Base-by-base conservation (phyloP, 2,329 filamentous ascomycete genomes). In the Alternaria incomplexa region DNA sequence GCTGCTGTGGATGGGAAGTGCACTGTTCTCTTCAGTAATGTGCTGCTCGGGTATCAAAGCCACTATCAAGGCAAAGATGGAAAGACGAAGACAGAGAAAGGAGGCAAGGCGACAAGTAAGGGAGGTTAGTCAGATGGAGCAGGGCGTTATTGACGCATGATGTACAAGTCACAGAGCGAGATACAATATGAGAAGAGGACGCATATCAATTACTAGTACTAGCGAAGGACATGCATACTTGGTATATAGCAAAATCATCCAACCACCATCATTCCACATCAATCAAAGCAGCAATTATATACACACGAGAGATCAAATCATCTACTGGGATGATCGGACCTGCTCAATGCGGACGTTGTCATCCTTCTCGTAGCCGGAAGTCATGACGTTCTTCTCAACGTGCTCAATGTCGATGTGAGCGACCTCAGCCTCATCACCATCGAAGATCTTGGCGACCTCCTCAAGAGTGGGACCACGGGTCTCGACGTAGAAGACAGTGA, bases 381-480 rank as follows among this genome's bases (percentile, higher is more conserved):
- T 61, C 40, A 67, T 62, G 36, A 66, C 61, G 9, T 66, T 58
- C 11, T 55, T 36, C 30, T 72, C 71, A 13, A 73, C 62, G 28
- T 69, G 68, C 56, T 71, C 70, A 36, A 74, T 51, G 51, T 77
- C 71, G 20, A 76, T 46, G n/a, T 72, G 62, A 6, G 69, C 71
- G 43, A 80, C 76, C 62, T 78, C 84, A 20, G 86, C 87, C 32
- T 86, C 82, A 26, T 88, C 85, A 43, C 89, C 90, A 69, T 92
- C 90, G 71, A 92, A 92, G 75, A 92, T 90, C 71, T 87, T 86
- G 50, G 89, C 87, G 65, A 91, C 85, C 75, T 91, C 89, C 75
- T 92, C 90, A 1, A 92, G 87, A 2, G 89, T 91, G 0, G 89
- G 88, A 4, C 90, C 89, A 72, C 87, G 88, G 17, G 90, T 92